Evolutionary conservation across 1,284 basidiomycete species (phyloP).

Genomic region (Volvariella volvacea): DNA sequence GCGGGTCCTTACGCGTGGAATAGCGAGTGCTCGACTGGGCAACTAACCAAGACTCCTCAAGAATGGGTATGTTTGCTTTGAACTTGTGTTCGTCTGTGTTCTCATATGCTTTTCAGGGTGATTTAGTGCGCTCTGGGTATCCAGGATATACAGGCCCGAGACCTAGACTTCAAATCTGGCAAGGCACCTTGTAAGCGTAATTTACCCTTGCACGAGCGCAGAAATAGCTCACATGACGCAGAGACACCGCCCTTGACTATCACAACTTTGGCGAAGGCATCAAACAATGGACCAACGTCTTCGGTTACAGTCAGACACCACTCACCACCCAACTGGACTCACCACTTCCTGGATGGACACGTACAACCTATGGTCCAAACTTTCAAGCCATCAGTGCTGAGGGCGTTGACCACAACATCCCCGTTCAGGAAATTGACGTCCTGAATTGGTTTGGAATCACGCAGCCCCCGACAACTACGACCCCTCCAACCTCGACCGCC

Average conservation of each 20-base stretch:
- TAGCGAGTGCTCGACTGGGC: conserved; percentile 36
- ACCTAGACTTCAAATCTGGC: conserved; percentile 49
- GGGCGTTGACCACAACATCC: conserved; percentile 39
- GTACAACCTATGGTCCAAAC: conserved; percentile 37
- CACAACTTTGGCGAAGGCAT: conserved; percentile 46
- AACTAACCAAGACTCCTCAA: conserved; percentile 36
- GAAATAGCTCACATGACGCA: conserved; percentile 8
- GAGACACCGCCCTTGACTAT: conserved; percentile 44
- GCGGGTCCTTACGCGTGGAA: conserved; percentile 43
- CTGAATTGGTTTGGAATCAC: conserved; percentile 31
- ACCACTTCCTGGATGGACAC: conserved; percentile 34
- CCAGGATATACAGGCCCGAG: conserved; percentile 46
- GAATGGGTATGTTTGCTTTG: conserved; percentile 34
- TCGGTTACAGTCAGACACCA: conserved; percentile 33
- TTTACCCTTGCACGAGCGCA: neutral
- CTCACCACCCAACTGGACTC: conserved; percentile 28
- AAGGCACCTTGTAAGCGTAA: conserved; percentile 45
- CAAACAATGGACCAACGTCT: conserved; percentile 44
- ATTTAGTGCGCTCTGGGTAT: conserved; percentile 35
- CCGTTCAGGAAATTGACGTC: conserved; percentile 29
- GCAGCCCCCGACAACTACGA: conserved; percentile 10
- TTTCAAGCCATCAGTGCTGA: conserved; percentile 36
- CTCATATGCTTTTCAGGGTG: conserved; percentile 29
- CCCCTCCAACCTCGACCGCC: conserved; percentile 9
- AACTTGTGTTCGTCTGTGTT: conserved; percentile 6